Base-by-base conservation (phyloP, 768 basidiomycete genomes). In the Cystobasidium onofrii region DNA sequence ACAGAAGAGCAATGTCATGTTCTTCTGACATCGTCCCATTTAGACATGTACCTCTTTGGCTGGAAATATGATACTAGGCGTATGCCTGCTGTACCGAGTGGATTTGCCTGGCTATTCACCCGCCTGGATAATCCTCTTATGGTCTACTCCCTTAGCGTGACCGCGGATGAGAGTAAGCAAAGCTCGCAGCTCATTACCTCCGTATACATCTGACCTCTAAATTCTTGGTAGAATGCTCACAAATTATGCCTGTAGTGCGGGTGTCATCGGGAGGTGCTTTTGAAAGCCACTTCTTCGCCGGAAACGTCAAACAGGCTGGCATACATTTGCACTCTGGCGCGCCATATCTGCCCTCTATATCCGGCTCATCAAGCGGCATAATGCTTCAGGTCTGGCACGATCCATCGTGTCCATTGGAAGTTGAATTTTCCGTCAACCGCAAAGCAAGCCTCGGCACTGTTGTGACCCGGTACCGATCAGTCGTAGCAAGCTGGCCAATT, bases 381-480 rank as follows among this genome's bases (percentile, higher is more conserved):
- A 4, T 20, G n/a, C 36, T 73, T 18, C 70, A 46, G 36, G 7
- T 46, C 15, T 75, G 54, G 34, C 52, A 43, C 15, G 74, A 75
- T 46, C 63, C 75, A 23, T 29, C 57, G 0, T 75, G 70, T 57
- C 29, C 46, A 1, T 2, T 43, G 3, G 15, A 41, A 18, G 13
- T 74, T 1, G 1, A 1, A 15, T 10, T 75, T 20, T 12, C 13
- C 17, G 78, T 95, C 7, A 90, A 93, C 79, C 87, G 88, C 87
- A 83, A 84, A 80, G 83, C 85, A 12, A 90, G 88, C 0, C 73
- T 91, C 6, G 90, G 90, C 1, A 84, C 89, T 43, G 85, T 87
- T 80, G 87, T 87, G 0, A 82, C 87, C 20, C 84, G 95, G 27
- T 97, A 91, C 81, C 85, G 88, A 60, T 88, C 86, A 36, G 87